Evolutionary conservation across 192 early-diverging fungal species (phyloP).

Genomic region (Phycomyces blakesleeanus): DNA sequence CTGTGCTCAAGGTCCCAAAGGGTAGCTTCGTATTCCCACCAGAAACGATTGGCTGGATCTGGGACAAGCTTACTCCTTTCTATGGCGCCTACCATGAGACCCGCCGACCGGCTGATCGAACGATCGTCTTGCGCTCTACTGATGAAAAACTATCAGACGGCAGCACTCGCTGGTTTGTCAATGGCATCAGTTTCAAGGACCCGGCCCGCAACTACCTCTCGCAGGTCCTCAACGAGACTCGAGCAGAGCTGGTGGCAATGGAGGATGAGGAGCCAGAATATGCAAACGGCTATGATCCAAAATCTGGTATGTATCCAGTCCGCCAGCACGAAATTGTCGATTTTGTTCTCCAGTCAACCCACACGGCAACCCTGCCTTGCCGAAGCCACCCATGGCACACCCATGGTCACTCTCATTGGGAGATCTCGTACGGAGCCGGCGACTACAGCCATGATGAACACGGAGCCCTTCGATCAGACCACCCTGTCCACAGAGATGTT

Average conservation of each 20-base stretch:
- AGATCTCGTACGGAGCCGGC: conserved; percentile 16
- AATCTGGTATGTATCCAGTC: conserved; percentile 10
- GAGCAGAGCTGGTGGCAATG: background rate
- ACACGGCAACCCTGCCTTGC: background rate
- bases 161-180: conserved; percentile 3
- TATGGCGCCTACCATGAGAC: background rate
- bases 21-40: background rate
- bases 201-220: background rate
- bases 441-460: conserved; percentile 6
- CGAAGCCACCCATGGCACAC: conserved; percentile 26
- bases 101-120: background rate
- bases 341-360: conserved; percentile 20
- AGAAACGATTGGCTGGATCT: conserved; percentile 1
- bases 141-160: background rate
- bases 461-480: background rate
- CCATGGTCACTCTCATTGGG: conserved; percentile 28
- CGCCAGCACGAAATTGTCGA: conserved; percentile 15
- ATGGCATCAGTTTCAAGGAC: background rate
- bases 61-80: background rate
- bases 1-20: background rate
- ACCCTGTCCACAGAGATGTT: conserved; percentile 11
- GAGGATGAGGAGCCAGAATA: background rate
- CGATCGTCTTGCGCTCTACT: background rate
- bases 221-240: background rate
- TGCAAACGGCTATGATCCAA: background rate